phyloP scores from a whole-genome alignment of 192 early-diverging fungal genomes.

The Coemansia sp. region DNA sequence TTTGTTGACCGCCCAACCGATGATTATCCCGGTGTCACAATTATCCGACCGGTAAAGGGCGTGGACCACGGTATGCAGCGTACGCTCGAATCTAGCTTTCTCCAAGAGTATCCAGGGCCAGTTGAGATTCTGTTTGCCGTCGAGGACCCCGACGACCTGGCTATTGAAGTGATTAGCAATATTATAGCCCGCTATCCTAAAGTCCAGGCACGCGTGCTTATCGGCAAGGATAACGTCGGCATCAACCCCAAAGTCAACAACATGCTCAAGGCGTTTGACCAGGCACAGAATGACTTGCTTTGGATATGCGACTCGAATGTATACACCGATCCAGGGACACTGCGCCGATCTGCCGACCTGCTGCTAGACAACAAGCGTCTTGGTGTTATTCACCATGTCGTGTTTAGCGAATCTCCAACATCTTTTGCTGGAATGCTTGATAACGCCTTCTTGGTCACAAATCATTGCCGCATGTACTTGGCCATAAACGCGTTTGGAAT shows the following conservation, averaged over 20 bases:
- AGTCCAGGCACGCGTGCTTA: conserved; percentile 72
- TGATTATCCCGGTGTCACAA: conserved; percentile 76
- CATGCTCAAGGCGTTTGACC: conserved; percentile 79
- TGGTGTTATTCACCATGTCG: conserved; percentile 95
- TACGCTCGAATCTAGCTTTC: conserved; percentile 84
- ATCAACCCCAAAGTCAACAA: conserved; percentile 98
- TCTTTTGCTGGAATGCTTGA: conserved; percentile 84
- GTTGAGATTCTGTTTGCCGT: conserved; percentile 92
- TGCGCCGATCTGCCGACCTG: conserved; percentile 79
- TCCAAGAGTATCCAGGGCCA: conserved; percentile 76
- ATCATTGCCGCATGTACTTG: conserved; percentile 94
- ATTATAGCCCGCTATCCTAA: conserved; percentile 73
- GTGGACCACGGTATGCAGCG: conserved; percentile 78
- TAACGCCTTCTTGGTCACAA: conserved; percentile 80
- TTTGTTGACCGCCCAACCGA: conserved; percentile 38
- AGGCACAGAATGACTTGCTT: conserved; percentile 80
- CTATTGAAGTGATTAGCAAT: conserved; percentile 67
- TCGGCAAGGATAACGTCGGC: conserved; percentile 78
- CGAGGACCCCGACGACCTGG: conserved; percentile 79
- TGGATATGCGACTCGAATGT: conserved; percentile 98
- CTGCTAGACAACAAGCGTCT: conserved; percentile 67
- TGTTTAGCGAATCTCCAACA: conserved; percentile 70
- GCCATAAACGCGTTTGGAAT: conserved; percentile 86
- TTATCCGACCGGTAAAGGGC: conserved; percentile 93
- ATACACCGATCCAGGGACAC: conserved; percentile 69